Base-by-base conservation (phyloP, 148 eudicot genomes). In the Rhododendron griersonianum region DNA sequence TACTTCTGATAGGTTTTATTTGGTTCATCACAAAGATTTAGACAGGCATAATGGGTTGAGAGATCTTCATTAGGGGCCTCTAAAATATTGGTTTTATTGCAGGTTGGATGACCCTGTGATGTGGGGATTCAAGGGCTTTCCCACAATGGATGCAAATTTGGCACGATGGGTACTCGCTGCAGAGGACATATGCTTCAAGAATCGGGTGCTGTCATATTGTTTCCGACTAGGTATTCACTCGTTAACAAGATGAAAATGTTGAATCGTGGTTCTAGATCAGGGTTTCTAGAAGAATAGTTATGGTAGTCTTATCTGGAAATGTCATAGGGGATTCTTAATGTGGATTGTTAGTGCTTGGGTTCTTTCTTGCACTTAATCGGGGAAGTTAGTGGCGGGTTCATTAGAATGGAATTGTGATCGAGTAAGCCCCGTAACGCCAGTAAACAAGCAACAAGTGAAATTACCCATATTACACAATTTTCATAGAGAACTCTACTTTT, bases 61-160 rank as follows among this genome's bases (percentile, higher is more conserved):
- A 15, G 57, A 41, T 50, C 25, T 39, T 86, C 28, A 28, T 10
- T 16, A 25, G 75, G 19, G 9, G n/a, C 44, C 53, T 11, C n/a
- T 84, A 33, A 73, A 59, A 1, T 45, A 18, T 80, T 57, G 45
- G 1, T 48, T 2, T 78, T 86, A 19, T 82, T 89, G 80, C 96
- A 96, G 99, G 91, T 91, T 97, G 90, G 99, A 97, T 91, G 99
- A 97, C 87, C 99, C 99, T 78, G 91, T 94, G 33, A 93, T 97
- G 94, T 95, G 99, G 99, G 98, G 96, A 81, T 91, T 94, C 85
- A 95, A 92, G 91, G 98, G 95, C 57, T 97, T 97, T 50, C 99
- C 99, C 39, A 86, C 85, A 37, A 86, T 88, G 74, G 92, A 97
- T 90, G 91, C 94, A 28, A 88, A 88, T 41, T 85, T 97, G 86